Evolutionary conservation across 1,284 basidiomycete species (phyloP), one percentile per base, ranked within the genome.

Genomic region (Cryptococcus deneoformans): DNA sequence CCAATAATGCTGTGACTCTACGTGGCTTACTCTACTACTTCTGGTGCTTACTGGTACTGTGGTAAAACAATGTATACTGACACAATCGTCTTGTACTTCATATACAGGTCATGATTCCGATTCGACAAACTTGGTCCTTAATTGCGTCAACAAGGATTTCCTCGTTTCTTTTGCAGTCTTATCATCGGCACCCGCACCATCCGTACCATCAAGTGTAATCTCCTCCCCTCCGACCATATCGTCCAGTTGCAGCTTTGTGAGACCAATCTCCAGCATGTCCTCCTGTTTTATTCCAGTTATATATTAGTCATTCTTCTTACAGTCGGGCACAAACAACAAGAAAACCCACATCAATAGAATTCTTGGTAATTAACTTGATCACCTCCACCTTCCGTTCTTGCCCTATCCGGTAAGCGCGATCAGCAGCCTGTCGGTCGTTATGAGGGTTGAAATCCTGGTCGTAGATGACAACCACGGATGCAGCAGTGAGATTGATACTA

Each of bases 381-480:
- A 99, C 77, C 61, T 79, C 73, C 43, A 77, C 76, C 53, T 69
- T 66, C 52, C 71, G 69, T 46, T 77, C 76, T 66, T 77, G 76
- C 42, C 76, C 77, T 66, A 99, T 97, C n/a, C 96, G 88, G 75
- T 98, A 99, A 35, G 93, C 93, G 40, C 96, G 87, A 75, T 99
- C 96, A 56, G 95, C 92, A 0, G 96, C 96, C 79, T 99, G 95
- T 61, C 89, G 86, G 79, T 98, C 95, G 65, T 84, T 84, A 68
- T 84, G 83, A 37, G 82, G 90, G 76, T 96, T 98, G 77, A 95
- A 97, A 75, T 99, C 96, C 75, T 97, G 94, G 74, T 99, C 96
- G 73, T 95, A 98, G 82, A 93, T 89, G 74, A 95, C 88, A 36
- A 96, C 93, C 37, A 93, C 91, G 44, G 88, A 92, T 1, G 93